phyloP scores from a whole-genome alignment of 73 alveolate species.

The Durusdinium trenchii region DNA sequence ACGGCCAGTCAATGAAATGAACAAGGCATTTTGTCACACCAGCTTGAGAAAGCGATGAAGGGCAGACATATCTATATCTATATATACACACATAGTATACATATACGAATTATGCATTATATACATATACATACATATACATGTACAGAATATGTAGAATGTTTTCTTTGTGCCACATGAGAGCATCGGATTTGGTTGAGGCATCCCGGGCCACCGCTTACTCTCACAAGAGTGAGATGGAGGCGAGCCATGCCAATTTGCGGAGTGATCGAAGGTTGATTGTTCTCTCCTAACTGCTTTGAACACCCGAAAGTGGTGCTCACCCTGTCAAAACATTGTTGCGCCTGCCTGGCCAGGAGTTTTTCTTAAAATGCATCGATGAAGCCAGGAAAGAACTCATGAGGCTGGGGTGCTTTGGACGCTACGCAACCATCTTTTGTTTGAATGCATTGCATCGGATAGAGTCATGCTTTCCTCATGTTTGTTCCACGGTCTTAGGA shows the following conservation, averaged over 20 bases:
- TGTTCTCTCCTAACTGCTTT: background rate
- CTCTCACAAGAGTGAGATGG: slow-evolving; percentile 92
- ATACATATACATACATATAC: too few relatives aligned
- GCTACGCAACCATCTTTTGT: background rate
- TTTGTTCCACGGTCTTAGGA: background rate
- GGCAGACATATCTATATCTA: too few relatives aligned
- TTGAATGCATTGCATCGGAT: background rate
- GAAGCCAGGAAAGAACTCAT: slow-evolving; percentile 78
- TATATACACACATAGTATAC: too few relatives aligned
- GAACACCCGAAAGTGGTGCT: background rate
- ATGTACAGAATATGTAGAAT: too few relatives aligned
- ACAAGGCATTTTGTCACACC: too few relatives aligned
- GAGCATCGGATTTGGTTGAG: too few relatives aligned
- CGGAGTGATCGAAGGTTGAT: too few relatives aligned
- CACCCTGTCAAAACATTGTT: background rate
- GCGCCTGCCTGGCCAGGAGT: slow-evolving; percentile 40
- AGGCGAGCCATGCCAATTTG: too few relatives aligned
- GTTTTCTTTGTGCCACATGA: too few relatives aligned
- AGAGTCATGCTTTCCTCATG: background rate
- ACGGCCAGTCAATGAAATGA: too few relatives aligned
- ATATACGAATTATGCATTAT: too few relatives aligned
- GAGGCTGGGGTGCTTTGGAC: slow-evolving; percentile 25
- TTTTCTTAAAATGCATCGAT: slow-evolving; percentile 89
- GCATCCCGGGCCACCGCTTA: slow-evolving; percentile 86
- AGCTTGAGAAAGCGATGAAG: too few relatives aligned